These are phyloP conservation scores for Orbilia oligospora DNA, from an alignment of 2,329 filamentous ascomycete species.

Conservation along the genomic window DNA sequence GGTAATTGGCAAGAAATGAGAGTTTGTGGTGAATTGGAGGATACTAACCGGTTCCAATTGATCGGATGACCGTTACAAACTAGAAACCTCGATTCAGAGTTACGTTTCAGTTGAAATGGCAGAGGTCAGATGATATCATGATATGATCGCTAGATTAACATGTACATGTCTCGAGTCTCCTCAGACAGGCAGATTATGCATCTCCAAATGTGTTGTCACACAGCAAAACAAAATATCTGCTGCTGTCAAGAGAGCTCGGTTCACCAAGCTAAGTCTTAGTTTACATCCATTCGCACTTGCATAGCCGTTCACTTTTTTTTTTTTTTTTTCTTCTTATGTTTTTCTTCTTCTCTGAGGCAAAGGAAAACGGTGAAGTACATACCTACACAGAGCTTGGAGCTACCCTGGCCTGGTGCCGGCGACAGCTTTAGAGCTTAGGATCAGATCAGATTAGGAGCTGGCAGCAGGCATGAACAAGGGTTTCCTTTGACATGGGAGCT, in stretches of 20 bases:
- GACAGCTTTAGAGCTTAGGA: constrained; percentile 18
- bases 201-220: constrained; percentile 12
- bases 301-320: constrained; percentile 4
- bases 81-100: constrained; percentile 11
- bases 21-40: background rate
- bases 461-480: constrained; percentile 30
- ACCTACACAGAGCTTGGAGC: constrained; percentile 2
- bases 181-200: constrained; percentile 27
- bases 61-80: constrained; percentile 23
- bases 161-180: background rate
- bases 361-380: background rate
- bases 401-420: constrained; percentile 9
- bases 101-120: constrained; percentile 9
- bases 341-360: background rate
- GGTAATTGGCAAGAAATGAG: background rate
- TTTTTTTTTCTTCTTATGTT: background rate
- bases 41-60: constrained; percentile 4
- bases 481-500: background rate
- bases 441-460: constrained; percentile 33
- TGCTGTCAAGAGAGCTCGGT: constrained; percentile 30
- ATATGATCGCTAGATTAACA: background rate
- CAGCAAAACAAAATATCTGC: constrained; percentile 14
- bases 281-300: constrained; percentile 1
- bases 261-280: background rate
- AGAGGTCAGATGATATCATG: constrained; percentile 19